Evolutionary conservation across 2,329 filamentous ascomycete species (phyloP).

Genomic region (Ceratocystis variospora): DNA sequence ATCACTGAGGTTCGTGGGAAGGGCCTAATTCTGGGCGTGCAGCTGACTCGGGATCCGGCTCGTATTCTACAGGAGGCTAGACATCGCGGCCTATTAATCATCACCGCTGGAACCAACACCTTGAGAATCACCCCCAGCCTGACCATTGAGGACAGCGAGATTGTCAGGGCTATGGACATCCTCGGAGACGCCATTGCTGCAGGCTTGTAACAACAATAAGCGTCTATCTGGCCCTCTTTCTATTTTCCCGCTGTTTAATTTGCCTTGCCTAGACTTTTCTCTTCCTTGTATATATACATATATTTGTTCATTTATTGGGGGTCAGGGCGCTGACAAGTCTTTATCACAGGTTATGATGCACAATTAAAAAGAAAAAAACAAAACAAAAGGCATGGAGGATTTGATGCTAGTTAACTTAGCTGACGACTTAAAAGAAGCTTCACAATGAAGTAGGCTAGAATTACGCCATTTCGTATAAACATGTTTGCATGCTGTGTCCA

Average conservation of each 20-base stretch:
- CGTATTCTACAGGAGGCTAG: conserved; percentile 71
- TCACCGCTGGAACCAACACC: conserved; percentile 87
- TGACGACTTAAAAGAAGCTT: background rate
- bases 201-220: conserved; percentile 25
- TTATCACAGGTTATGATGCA: background rate
- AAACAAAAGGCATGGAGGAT: background rate
- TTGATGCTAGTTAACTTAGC: background rate
- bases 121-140: conserved; percentile 83
- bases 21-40: conserved; percentile 75
- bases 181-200: conserved; percentile 51
- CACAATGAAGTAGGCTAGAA: background rate
- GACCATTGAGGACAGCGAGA: conserved; percentile 66
- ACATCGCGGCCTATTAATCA: conserved; percentile 75
- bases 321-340: background rate
- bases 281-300: conserved; percentile 8
- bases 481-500: background rate
- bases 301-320: background rate
- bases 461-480: background rate
- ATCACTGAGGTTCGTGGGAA: conserved; percentile 68
- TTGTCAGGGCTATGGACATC: conserved; percentile 61
- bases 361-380: background rate
- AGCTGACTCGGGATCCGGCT: conserved; percentile 59
- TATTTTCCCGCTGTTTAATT: conserved; percentile 1
- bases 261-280: background rate
- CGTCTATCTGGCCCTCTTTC: background rate